phyloP scores from a whole-genome alignment of 176 grass and related monocot species.

The Rhynchospora tenuis region DNA sequence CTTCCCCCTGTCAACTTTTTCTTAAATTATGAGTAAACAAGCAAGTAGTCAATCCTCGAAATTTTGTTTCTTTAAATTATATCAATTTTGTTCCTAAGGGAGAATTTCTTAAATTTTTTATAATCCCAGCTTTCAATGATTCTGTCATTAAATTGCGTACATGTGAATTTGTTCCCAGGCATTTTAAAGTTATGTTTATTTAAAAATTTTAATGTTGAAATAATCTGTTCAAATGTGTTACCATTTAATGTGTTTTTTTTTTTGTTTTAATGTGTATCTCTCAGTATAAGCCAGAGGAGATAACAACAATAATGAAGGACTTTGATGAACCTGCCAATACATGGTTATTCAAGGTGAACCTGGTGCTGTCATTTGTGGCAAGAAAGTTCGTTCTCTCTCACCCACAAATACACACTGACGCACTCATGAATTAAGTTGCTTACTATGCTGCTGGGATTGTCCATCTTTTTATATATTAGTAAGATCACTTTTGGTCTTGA shows the following conservation, averaged over 20 bases:
- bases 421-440: not conserved
- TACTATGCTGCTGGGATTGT: not conserved
- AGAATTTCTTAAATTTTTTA: too few relatives aligned
- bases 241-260: not conserved
- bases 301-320: slow-evolving; percentile 43
- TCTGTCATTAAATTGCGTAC: not conserved
- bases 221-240: not conserved
- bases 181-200: not conserved
- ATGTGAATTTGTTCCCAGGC: not conserved
- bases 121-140: too few relatives aligned
- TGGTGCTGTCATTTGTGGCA: slow-evolving; percentile 67
- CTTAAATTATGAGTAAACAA: too few relatives aligned
- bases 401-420: not conserved
- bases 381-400: slow-evolving; percentile 53
- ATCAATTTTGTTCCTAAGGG: too few relatives aligned
- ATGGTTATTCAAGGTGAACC: slow-evolving; percentile 94
- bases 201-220: not conserved
- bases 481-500: too few relatives aligned
- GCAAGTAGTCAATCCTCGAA: too few relatives aligned
- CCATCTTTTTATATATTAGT: too few relatives aligned
- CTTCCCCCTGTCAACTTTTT: too few relatives aligned
- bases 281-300: slow-evolving; percentile 58
- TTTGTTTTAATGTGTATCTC: not conserved
- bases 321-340: slow-evolving; percentile 71
- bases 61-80: too few relatives aligned